Percentiles rank a stretch among this genome's conserved stretches.
Conservation (phyloP, 23 red algal species). For the Gracilaria caudata region DNA sequence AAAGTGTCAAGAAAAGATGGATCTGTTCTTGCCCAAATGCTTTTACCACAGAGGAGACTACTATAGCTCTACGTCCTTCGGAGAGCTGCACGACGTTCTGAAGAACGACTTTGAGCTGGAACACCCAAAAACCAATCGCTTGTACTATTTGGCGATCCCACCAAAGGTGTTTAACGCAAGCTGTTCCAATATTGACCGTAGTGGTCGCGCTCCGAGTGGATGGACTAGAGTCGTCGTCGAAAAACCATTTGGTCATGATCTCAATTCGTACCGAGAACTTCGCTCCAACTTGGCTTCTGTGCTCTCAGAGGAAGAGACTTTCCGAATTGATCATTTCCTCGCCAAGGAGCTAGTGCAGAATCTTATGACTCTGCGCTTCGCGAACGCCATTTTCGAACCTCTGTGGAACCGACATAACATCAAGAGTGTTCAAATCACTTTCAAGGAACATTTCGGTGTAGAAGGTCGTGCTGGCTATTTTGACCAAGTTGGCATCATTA, state of each 20-base stretch:
- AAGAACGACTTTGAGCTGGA: slow-evolving; percentile 64
- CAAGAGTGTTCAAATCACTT: slow-evolving; percentile 87
- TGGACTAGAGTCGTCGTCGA: slow-evolving; percentile 96
- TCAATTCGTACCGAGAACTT: slow-evolving; percentile 67
- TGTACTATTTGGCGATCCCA: slow-evolving; percentile 95
- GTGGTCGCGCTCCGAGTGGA: slow-evolving; percentile 64
- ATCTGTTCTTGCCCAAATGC: slow-evolving; percentile 85
- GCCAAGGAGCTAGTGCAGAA: slow-evolving; percentile 98
- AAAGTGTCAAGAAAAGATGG: slow-evolving; percentile 90
- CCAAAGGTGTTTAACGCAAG: slow-evolving; percentile 77
- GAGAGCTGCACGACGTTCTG: slow-evolving; percentile 43
- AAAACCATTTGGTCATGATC: slow-evolving; percentile 95
- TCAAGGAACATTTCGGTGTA: slow-evolving; percentile 93
- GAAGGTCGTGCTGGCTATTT: slow-evolving; percentile 98
- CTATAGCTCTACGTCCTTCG: slow-evolving; percentile 58
- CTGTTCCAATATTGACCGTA: slow-evolving; percentile 49
- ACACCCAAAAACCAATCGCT: slow-evolving; percentile 59
- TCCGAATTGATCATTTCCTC: slow-evolving; percentile 96
- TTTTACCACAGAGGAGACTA: slow-evolving; percentile 88
- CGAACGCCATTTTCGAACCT: slow-evolving; percentile 92
- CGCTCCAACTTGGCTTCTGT: slow-evolving; percentile 56
- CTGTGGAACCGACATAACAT: slow-evolving; percentile 95
- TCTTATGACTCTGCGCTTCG: slow-evolving; percentile 94
- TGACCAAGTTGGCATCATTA: slow-evolving; percentile 92
- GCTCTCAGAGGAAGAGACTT: slow-evolving; percentile 86